Evolutionary conservation across 108 stramenopile species (phyloP).

Genomic region (Nitzschia putrida): DNA sequence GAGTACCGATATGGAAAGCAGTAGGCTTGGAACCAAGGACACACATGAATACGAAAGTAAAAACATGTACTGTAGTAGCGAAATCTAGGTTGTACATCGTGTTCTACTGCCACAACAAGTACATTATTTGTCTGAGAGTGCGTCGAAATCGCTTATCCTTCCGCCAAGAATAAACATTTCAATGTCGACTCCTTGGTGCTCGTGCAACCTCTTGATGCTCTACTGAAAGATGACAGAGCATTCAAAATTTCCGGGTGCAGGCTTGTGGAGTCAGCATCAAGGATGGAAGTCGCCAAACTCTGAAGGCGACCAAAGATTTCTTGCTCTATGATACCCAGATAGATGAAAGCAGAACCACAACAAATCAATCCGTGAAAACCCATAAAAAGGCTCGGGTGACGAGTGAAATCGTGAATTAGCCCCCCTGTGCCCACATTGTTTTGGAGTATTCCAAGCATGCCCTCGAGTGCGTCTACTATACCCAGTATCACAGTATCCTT

Average conservation of each 20-base stretch:
- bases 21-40: not conserved
- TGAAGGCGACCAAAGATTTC: not conserved
- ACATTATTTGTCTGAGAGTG: no score
- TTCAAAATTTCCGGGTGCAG: constrained; percentile 9
- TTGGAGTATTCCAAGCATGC: not conserved
- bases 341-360: constrained; percentile 8
- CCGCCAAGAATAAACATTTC: no score
- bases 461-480: not conserved
- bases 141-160: no score
- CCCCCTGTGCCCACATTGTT: constrained; percentile 2
- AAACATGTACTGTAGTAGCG: no score
- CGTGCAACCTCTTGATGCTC: no score
- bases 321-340: not conserved
- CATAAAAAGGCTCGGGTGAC: constrained; percentile 33
- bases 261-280: not conserved
- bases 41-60: no score
- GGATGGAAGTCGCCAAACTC: not conserved
- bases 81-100: no score
- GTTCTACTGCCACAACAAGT: no score
- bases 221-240: no score
- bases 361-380: constrained; percentile 30
- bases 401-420: constrained; percentile 32
- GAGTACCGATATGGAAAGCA: constrained; percentile 19
- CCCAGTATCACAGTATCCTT: not conserved
- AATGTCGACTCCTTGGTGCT: no score